phyloP scores from a whole-genome alignment of 306 rosid genomes.

The Lathyrus aphaca region DNA sequence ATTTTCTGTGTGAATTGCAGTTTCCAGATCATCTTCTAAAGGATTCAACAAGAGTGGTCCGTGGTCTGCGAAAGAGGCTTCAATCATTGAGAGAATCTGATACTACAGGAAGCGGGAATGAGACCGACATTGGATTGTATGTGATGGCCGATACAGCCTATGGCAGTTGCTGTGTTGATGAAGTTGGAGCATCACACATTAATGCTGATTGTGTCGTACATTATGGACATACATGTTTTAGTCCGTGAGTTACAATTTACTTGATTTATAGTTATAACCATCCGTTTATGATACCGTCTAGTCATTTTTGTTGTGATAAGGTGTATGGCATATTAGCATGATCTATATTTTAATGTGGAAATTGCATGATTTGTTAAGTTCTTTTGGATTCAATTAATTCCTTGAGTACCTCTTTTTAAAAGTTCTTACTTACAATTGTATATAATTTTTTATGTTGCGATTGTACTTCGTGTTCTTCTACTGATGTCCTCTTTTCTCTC shows the following conservation, averaged over 20 bases:
- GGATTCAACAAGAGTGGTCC: slow-evolving; percentile 69
- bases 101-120: slow-evolving; percentile 32
- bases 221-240: slow-evolving; percentile 91
- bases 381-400: slow-evolving; percentile 16
- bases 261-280: not conserved
- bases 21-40: slow-evolving; percentile 84
- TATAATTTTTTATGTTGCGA: slow-evolving; percentile 23
- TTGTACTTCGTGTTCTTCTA: slow-evolving; percentile 13
- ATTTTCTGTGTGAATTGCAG: slow-evolving; percentile 43
- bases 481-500: slow-evolving; percentile 32
- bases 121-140: slow-evolving; percentile 53
- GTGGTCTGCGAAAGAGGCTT: slow-evolving; percentile 57
- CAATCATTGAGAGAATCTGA: slow-evolving; percentile 39
- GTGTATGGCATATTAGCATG: not conserved
- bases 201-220: slow-evolving; percentile 80
- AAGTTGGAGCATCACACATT: slow-evolving; percentile 83
- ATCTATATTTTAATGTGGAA: slow-evolving; percentile 7
- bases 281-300: not conserved
- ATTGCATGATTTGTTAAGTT: slow-evolving; percentile 22
- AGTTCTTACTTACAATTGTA: slow-evolving; percentile 3
- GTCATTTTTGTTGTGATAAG: not conserved
- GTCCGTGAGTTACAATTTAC: slow-evolving; percentile 63
- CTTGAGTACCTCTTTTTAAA: not conserved
- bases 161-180: slow-evolving; percentile 95
- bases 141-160: slow-evolving; percentile 90